Base-by-base conservation (phyloP, 2,329 filamentous ascomycete species). In the Tolypocladium ophioglossoides region DNA sequence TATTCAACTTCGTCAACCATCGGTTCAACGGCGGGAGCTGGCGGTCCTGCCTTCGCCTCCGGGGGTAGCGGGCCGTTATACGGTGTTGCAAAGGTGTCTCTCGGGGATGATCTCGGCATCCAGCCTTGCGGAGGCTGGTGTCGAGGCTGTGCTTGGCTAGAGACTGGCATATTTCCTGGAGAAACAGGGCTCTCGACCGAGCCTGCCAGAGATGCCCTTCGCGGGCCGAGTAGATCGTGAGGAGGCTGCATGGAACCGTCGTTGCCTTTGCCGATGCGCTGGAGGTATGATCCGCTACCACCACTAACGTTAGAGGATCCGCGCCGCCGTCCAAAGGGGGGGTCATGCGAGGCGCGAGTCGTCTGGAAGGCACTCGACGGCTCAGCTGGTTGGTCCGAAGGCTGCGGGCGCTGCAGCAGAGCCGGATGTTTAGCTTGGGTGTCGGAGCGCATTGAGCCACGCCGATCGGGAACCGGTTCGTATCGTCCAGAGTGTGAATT, bases 401-500 rank as follows among this genome's bases (percentile, higher is more conserved):
- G 79, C 4, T 77, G 72, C 22, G 86, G 81, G 49, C 92, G 79
- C 66, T 96, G 91, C 48, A 97, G 72, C 10, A 97, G 73, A 16
- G 90, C 80, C 27, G 89, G 87, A 59, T 92, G 86, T 50, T 87
- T 83, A 54, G 82, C 78, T 57, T 81, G 78, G 53, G 76, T 71
- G 52, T 94, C 88, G 54, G 83, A 80, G 52, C 87, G 82, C 59
- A 81, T 74, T 34, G 86, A 83, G 20, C 82, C 83, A 59, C 89
- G 83, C 39, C 91, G 85, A 58, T 96, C 90, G 52, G 80, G 76
- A 4, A 91, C 92, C 18, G 91, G 91, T 66, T 97, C 92, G 62
- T 96, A 95, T 51, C 90, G 86, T 20, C 92, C 92, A 53, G 90
- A 96, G 54, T 95, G 87, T n/a, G 92, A 95, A 67, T 97, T 96